A percentile compares a stretch with the other conserved stretches of the same genome.
These are phyloP conservation scores for Jasminum sambac DNA, from an alignment of 257 asterid species.

Conservation along the genomic window DNA sequence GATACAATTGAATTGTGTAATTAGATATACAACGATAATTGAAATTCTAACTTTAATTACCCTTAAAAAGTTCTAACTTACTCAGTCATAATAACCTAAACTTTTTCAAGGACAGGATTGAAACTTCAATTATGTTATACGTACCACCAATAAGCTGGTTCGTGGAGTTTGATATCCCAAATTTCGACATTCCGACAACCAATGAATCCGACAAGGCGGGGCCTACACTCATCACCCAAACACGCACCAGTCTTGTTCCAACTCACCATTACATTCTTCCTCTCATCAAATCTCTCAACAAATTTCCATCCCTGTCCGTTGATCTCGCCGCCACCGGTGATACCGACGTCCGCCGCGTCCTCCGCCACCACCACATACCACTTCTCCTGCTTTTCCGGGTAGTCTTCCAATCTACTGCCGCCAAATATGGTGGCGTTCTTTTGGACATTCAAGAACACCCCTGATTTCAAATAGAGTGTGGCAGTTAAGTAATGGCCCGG, in stretches of 20 bases:
- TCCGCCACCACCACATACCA: constrained; percentile 95
- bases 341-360: constrained; percentile 67
- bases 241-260: constrained; percentile 85
- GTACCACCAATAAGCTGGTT: constrained; percentile 93
- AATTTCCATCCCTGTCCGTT: constrained; percentile 89
- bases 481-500: constrained; percentile 79
- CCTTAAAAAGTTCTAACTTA: too few relatives aligned
- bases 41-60: too few relatives aligned
- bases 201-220: constrained; percentile 81
- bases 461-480: constrained; percentile 66
- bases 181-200: constrained; percentile 57
- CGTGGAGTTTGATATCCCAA: constrained; percentile 52
- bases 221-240: constrained; percentile 88
- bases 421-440: constrained; percentile 63
- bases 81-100: too few relatives aligned
- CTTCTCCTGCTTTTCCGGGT: constrained; percentile 53
- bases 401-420: constrained; percentile 65
- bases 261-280: constrained; percentile 97
- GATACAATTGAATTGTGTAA: too few relatives aligned
- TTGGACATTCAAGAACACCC: constrained; percentile 53
- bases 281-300: constrained; percentile 64
- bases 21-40: too few relatives aligned
- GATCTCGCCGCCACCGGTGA: constrained; percentile 93
- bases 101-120: too few relatives aligned
- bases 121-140: constrained; percentile 2